These are phyloP conservation scores for Eucalyptus regnans DNA, from an alignment of 345 rosid species.

Conservation along the genomic window DNA sequence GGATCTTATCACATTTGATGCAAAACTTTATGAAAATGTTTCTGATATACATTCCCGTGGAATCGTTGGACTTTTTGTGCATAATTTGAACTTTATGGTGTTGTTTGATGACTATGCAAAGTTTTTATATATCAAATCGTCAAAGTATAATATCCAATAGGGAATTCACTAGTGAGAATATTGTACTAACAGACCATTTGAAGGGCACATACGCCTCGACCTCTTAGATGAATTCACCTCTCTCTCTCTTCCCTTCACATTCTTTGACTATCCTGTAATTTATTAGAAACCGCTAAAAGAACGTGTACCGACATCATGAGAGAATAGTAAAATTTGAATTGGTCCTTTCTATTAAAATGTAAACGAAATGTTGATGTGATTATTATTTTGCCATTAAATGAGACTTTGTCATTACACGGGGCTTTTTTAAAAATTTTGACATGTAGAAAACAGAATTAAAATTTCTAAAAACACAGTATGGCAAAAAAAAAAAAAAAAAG, in stretches of 20 bases:
- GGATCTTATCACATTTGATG: too few relatives aligned
- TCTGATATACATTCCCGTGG: too few relatives aligned
- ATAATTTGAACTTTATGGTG: too few relatives aligned
- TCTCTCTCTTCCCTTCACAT: background rate
- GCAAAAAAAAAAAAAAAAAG: background rate
- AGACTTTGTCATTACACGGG: background rate
- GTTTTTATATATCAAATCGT: too few relatives aligned
- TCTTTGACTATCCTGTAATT: background rate
- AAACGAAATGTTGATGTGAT: background rate
- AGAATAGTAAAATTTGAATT: fast-evolving
- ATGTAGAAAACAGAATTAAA: background rate
- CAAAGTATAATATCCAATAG: too few relatives aligned
- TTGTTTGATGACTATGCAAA: too few relatives aligned
- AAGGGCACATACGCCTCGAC: background rate
- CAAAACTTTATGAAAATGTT: too few relatives aligned
- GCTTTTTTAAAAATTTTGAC: background rate
- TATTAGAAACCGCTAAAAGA: background rate
- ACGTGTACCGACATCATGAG: background rate
- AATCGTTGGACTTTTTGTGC: too few relatives aligned
- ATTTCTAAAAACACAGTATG: background rate
- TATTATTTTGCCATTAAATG: background rate
- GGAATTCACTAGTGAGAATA: too few relatives aligned
- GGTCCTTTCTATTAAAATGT: background rate
- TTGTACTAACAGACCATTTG: too few relatives aligned
- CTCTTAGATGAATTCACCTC: background rate